Percentiles rank a stretch among this genome's conserved stretches.
Evolutionary conservation across 495 filamentous ascomycete genomes (phyloP).

Genomic region (Margaritispora aquatica): DNA sequence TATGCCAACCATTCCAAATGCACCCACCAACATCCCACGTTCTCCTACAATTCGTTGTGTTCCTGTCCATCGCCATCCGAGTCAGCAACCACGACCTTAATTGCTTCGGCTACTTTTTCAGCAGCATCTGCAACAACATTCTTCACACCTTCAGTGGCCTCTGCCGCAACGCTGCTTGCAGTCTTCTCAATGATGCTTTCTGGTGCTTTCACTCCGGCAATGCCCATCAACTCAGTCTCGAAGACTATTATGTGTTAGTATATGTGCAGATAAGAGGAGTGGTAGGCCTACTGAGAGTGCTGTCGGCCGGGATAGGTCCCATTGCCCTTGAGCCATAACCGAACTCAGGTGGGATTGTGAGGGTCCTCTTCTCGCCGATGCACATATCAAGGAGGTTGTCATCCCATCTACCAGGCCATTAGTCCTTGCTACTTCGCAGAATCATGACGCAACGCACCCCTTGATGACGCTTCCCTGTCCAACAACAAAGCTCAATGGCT

Average conservation of each 20-base stretch:
- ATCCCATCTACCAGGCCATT: constrained; percentile 59
- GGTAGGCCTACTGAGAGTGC: constrained; percentile 55
- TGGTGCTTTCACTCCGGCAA: constrained; percentile 65
- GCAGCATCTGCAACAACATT: constrained; percentile 38
- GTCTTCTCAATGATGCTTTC: constrained; percentile 40
- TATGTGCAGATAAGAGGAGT: constrained; percentile 19
- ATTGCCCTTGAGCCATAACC: constrained; percentile 74
- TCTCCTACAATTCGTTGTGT: constrained; percentile 43
- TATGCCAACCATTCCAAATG: background rate
- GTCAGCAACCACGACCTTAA: constrained; percentile 38
- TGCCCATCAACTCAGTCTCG: constrained; percentile 86
- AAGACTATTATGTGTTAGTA: constrained; percentile 52
- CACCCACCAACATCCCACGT: background rate
- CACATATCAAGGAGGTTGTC: constrained; percentile 91
- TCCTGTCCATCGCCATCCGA: constrained; percentile 42
- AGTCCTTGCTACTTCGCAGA: background rate
- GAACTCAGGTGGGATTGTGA: constrained; percentile 83
- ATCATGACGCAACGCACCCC: constrained; percentile 52
- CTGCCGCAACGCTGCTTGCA: constrained; percentile 36
- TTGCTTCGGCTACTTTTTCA: constrained; percentile 37
- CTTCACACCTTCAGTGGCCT: constrained; percentile 34
- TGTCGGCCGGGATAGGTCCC: constrained; percentile 72
- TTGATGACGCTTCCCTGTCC: constrained; percentile 81
- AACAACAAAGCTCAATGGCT: constrained; percentile 71
- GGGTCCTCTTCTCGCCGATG: constrained; percentile 86